phyloP scores from a whole-genome alignment of 768 basidiomycete genomes.

The Suillus placidus region DNA sequence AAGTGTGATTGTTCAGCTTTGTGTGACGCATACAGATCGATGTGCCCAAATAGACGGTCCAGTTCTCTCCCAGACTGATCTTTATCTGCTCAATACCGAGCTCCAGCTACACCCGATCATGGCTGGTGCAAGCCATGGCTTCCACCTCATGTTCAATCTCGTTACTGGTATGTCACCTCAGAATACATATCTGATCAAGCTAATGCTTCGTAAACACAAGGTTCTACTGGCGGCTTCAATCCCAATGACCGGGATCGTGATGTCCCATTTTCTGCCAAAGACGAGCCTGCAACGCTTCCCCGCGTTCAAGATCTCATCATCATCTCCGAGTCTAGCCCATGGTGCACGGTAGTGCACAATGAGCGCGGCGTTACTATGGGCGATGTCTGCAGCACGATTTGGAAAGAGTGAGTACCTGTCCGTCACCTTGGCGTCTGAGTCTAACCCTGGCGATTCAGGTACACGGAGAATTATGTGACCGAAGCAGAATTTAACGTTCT shows the following conservation, averaged over 20 bases:
- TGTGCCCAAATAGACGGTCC: slow-evolving; percentile 47
- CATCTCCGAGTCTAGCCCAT: slow-evolving; percentile 66
- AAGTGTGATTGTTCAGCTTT: slow-evolving; percentile 14
- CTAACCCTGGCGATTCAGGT: slow-evolving; percentile 44
- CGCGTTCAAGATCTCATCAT: slow-evolving; percentile 61
- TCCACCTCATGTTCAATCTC: slow-evolving; percentile 75
- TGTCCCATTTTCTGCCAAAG: slow-evolving; percentile 52
- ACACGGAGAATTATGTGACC: slow-evolving; percentile 67
- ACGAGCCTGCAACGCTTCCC: slow-evolving; percentile 72
- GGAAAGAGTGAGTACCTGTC: slow-evolving; percentile 64
- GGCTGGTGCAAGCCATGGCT: slow-evolving; percentile 44
- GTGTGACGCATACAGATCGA: slow-evolving; percentile 44
- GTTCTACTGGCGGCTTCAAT: slow-evolving; percentile 65
- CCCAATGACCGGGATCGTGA: slow-evolving; percentile 60
- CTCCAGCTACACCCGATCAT: slow-evolving; percentile 79
- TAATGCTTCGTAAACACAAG: slow-evolving; percentile 31
- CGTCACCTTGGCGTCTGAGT: slow-evolving; percentile 2
- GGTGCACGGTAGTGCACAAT: slow-evolving; percentile 78
- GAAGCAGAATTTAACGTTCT: slow-evolving; percentile 65
- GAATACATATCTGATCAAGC: not conserved
- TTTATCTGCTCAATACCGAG: slow-evolving; percentile 73
- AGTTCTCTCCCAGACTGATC: slow-evolving; percentile 75
- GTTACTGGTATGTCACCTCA: slow-evolving; percentile 51
- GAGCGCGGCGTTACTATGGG: slow-evolving; percentile 73
- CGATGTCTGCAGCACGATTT: slow-evolving; percentile 73